A percentile compares a stretch with the other conserved stretches of the same genome.
Evolutionary conservation across 2,329 filamentous ascomycete genomes (phyloP).

Genomic region (Ophiostoma angusticollis): DNA sequence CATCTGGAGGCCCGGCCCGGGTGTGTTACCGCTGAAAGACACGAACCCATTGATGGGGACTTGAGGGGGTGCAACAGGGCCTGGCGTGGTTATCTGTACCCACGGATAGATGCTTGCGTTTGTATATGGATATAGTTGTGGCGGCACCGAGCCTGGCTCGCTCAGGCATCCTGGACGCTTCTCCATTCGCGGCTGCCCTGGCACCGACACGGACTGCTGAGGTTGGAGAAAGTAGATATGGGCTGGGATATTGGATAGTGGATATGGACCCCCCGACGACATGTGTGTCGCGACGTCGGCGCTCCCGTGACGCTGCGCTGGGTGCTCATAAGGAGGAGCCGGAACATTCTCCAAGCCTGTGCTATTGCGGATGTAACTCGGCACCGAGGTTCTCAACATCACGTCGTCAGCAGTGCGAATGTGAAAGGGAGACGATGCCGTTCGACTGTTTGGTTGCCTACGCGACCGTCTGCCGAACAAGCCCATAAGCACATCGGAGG

Average conservation of each 20-base stretch:
- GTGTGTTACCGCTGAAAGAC: too few species aligned
- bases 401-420: neutral
- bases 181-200: neutral
- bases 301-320: neutral
- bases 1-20: too few species aligned
- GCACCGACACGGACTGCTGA: neutral
- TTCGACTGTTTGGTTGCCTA: too few species aligned
- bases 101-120: too few species aligned
- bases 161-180: neutral
- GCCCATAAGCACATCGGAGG: constrained; percentile 4
- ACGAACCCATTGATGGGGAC: too few species aligned
- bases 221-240: constrained; percentile 10
- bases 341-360: constrained; percentile 6
- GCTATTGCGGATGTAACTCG: constrained; percentile 3
- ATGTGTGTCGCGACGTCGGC: neutral
- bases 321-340: constrained; percentile 2
- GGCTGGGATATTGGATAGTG: constrained; percentile 10
- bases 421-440: neutral
- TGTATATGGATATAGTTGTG: too few species aligned
- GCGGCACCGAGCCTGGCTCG: neutral
- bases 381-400: constrained; percentile 1
- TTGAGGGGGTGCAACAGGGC: too few species aligned
- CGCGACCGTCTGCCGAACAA: constrained; percentile 10
- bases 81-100: too few species aligned
- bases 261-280: constrained; percentile 1